Conservation (phyloP, 108 stramenopile species). For the Bacterosira constricta region DNA sequence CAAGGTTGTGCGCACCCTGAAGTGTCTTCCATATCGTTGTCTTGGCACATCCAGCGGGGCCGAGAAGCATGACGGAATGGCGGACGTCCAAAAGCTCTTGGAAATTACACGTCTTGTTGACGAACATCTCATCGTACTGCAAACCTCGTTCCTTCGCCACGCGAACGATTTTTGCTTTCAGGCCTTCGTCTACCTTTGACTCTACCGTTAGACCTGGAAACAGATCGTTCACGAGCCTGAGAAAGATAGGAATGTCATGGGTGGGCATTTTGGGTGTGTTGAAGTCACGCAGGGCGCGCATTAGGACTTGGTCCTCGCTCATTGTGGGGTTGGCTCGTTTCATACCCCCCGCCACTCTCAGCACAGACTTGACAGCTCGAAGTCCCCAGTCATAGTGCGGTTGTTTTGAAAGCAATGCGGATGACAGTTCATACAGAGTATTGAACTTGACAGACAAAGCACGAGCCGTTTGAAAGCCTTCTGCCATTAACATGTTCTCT, state of each 20-base stretch:
- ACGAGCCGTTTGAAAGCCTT: constrained; percentile 91
- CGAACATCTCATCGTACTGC: constrained; percentile 72
- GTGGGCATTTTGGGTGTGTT: constrained; percentile 92
- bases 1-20: constrained; percentile 81
- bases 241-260: constrained; percentile 89
- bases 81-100: constrained; percentile 92
- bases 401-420: constrained; percentile 87
- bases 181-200: constrained; percentile 77
- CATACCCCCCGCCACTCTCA: constrained; percentile 88
- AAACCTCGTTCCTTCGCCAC: constrained; percentile 69
- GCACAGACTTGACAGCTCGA: constrained; percentile 90
- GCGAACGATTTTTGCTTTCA: constrained; percentile 65
- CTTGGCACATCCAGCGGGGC: constrained; percentile 89
- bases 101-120: constrained; percentile 78
- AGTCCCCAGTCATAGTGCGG: constrained; percentile 94
- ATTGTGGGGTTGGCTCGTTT: constrained; percentile 89
- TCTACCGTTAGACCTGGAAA: constrained; percentile 89
- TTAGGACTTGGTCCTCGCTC: constrained; percentile 86
- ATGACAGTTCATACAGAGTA: constrained; percentile 86
- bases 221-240: constrained; percentile 86
- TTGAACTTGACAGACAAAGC: constrained; percentile 89
- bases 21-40: constrained; percentile 93
- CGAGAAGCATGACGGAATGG: constrained; percentile 92
- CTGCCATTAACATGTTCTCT: constrained; percentile 95
- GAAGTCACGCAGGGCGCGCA: constrained; percentile 93